Base-by-base conservation (phyloP, 1,284 basidiomycete genomes). In the Boletellus deceptivus region DNA sequence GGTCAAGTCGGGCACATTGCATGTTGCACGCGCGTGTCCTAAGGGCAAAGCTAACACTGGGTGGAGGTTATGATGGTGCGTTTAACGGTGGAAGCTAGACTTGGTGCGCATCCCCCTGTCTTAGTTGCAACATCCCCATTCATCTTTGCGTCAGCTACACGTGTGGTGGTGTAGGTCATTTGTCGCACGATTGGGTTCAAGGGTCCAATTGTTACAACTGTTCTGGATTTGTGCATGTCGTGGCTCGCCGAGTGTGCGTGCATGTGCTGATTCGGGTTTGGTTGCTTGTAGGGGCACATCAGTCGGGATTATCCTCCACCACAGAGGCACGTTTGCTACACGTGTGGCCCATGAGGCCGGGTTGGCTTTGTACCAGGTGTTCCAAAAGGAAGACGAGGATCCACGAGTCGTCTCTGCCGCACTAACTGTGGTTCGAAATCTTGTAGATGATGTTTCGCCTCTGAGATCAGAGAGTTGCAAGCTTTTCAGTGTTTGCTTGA, bases 151-250 rank as follows among this genome's bases (percentile, higher is more conserved):
- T 25, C 46, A 47, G 89, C 75, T 91, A 88, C 74, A 85, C 86
- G 55, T 96, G 93, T 66, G 91, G 92, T 58, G 92, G 91, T 55
- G 84, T 92, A 49, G 93, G 92, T 50, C 93, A 95, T 67, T 68
- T 94, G 72, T 86, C 86, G 52, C 84, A 90, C 55, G 92, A 94
- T 65, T 95, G 92, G 68, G 83, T 86, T 33, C 88, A 91, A 63
- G 86, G 85, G 18, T 75, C 82, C 29, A 93, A 93, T 70, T 95
- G 92, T 74, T 94, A 93, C 77, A 94, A 94, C 74, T 95, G 92
- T 73, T 84, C 82, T 50, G 83, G 82, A 55, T 71, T 80, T 49
- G 88, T 91, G 54, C 61, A 84, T 74, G 31, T 40, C 38, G 44
- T 6, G 36, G 36, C 27, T 43, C 3, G 11, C 16, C 6, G 33